Evolutionary conservation across 2,329 filamentous ascomycete genomes (phyloP).

Genomic region (Calonectria crousiana): DNA sequence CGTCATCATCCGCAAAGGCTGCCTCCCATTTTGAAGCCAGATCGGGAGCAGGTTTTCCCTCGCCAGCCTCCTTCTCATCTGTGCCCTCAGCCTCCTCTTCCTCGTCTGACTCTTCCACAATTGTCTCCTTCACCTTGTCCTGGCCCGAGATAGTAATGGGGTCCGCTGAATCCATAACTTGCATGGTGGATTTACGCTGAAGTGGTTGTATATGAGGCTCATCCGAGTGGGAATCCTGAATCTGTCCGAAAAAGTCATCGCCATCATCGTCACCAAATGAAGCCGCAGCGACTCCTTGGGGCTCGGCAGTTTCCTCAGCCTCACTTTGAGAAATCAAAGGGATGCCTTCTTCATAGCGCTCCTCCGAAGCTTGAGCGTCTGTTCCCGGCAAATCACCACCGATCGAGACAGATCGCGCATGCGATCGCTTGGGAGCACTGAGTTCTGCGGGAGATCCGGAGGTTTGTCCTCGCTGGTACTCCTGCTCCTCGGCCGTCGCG

Average conservation of each 20-base stretch:
- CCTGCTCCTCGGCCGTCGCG: constrained; percentile 57
- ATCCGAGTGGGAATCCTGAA: constrained; percentile 48
- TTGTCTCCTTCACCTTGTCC: constrained; percentile 47
- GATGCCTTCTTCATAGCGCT: constrained; percentile 77
- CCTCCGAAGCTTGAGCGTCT: constrained; percentile 61
- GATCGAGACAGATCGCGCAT: constrained; percentile 51
- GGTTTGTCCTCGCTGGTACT: constrained; percentile 38
- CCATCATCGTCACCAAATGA: constrained; percentile 62
- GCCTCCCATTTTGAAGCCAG: constrained; percentile 86
- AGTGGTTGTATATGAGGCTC: constrained; percentile 49
- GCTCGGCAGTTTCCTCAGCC: constrained; percentile 29
- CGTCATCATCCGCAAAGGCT: constrained; percentile 81
- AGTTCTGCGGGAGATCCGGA: constrained; percentile 24
- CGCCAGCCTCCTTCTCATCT: constrained; percentile 36
- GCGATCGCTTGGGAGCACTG: constrained; percentile 33
- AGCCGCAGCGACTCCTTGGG: constrained; percentile 33
- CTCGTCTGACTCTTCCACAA: constrained; percentile 10
- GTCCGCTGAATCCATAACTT: constrained; percentile 69
- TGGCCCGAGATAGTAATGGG: constrained; percentile 47
- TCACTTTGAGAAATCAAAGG: constrained; percentile 66
- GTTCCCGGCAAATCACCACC: constrained; percentile 58
- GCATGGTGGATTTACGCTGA: constrained; percentile 78
- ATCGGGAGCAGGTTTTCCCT: constrained; percentile 60
- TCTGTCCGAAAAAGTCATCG: constrained; percentile 73
- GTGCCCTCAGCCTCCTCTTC: constrained; percentile 40